Conservation (phyloP, 176 grass and related monocot genomes). For the Pharus latifolius region DNA sequence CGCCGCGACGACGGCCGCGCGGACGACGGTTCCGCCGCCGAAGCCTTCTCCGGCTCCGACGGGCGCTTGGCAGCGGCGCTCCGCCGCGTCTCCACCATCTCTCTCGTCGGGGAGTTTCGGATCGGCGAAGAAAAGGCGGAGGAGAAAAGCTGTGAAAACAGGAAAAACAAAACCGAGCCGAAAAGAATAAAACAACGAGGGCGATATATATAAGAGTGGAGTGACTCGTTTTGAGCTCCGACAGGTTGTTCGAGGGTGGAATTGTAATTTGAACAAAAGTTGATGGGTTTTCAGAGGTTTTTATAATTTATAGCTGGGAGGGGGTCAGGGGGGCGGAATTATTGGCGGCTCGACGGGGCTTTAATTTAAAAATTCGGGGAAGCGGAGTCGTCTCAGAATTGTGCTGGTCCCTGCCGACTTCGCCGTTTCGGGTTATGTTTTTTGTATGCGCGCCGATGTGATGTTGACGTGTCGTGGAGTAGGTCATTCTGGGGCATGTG, state of each 20-base stretch:
- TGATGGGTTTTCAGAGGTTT: background rate
- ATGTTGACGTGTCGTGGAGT: too few relatives aligned
- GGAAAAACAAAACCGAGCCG: conserved; percentile 3
- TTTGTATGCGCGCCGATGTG: too few relatives aligned
- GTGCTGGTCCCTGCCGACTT: conserved; percentile 2
- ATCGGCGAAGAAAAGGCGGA: conserved; percentile 26
- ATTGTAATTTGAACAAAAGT: too few relatives aligned
- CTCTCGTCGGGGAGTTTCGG: background rate
- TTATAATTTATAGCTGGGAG: background rate
- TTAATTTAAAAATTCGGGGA: background rate
- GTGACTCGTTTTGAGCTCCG: conserved; percentile 5
- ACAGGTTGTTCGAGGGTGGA: too few relatives aligned
- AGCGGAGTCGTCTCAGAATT: too few relatives aligned
- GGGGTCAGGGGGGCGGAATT: background rate
- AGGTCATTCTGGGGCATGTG: too few relatives aligned
- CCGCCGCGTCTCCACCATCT: conserved; percentile 45
- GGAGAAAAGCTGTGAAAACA: conserved; percentile 1
- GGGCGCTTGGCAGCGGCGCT: conserved; percentile 42
- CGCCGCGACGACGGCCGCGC: conserved; percentile 8
- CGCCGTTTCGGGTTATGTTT: background rate
- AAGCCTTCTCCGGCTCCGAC: background rate
- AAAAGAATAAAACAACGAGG: too few relatives aligned
- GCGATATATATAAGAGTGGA: too few relatives aligned
- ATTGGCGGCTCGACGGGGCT: background rate
- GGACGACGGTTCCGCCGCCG: background rate